A percentile compares a stretch with the other conserved stretches of the same genome.
phyloP scores from a whole-genome alignment of 2,329 filamentous ascomycete genomes.

The Trematosphaeria pertusa region DNA sequence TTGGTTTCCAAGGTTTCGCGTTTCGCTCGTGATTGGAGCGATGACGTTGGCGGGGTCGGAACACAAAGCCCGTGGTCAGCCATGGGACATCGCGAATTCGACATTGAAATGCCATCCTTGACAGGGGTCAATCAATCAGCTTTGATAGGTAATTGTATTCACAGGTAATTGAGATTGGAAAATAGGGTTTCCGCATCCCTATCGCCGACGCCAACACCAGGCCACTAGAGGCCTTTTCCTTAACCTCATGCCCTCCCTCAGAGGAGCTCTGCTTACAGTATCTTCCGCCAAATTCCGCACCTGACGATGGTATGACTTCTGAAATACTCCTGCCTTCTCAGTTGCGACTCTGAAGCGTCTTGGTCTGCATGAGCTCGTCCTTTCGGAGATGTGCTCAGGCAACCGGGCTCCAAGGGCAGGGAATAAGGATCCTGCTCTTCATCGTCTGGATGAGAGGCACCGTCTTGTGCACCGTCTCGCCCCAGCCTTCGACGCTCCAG shows the following conservation, averaged over 20 bases:
- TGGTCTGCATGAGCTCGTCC: no score
- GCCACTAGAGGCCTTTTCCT: not conserved
- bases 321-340: not conserved
- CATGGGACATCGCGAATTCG: not conserved
- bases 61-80: not conserved
- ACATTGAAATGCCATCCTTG: not conserved
- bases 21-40: slow-evolving; percentile 34
- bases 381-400: slow-evolving; percentile 58
- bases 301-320: no score
- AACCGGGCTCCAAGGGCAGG: slow-evolving; percentile 96
- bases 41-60: slow-evolving; percentile 36
- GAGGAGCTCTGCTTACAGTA: no score
- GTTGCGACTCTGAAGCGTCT: no score
- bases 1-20: slow-evolving; percentile 18
- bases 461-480: slow-evolving; percentile 96
- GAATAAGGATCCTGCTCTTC: slow-evolving; percentile 91
- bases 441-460: slow-evolving; percentile 96
- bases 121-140: no score
- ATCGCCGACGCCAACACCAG: not conserved
- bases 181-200: not conserved
- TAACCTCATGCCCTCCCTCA: no score
- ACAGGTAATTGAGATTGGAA: no score
- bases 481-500: slow-evolving; percentile 95
- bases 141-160: no score
- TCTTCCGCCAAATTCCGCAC: no score